Conservation (phyloP, 257 asterid species). For the Dorcoceras hygrometricum region DNA sequence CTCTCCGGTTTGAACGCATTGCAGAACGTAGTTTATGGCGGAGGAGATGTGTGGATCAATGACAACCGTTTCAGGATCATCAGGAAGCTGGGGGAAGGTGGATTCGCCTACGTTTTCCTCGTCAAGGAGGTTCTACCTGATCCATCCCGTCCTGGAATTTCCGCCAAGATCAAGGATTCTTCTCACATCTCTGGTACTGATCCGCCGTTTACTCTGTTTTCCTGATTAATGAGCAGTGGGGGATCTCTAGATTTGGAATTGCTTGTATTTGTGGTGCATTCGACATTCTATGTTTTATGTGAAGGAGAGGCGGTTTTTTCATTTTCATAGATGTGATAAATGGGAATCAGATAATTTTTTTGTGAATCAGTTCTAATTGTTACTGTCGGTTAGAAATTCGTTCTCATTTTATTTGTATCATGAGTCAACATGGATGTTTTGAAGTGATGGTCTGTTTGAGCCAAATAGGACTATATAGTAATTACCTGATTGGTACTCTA, state of each 20-base stretch:
- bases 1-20: constrained; percentile 89
- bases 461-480: not conserved
- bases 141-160: constrained; percentile 61
- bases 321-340: too few species aligned
- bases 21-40: constrained; percentile 84
- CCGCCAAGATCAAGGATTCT: constrained; percentile 75
- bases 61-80: constrained; percentile 86
- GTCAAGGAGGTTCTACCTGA: constrained; percentile 82
- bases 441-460: constrained; percentile 14
- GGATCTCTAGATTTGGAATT: not conserved
- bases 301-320: not conserved
- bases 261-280: not conserved
- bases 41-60: constrained; percentile 97
- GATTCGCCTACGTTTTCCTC: constrained; percentile 88
- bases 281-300: not conserved
- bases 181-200: constrained; percentile 71
- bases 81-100: constrained; percentile 96
- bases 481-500: constrained; percentile 22
- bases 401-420: not conserved
- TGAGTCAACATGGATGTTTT: not conserved
- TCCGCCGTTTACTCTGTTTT: not conserved
- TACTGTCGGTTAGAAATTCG: not conserved
- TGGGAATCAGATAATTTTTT: too few species aligned
- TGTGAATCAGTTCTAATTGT: not conserved
- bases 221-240: too few species aligned